Evolutionary conservation across 306 rosid genomes (phyloP), one percentile per base, ranked within the genome.

Genomic region (Citrullus colocynthis): DNA sequence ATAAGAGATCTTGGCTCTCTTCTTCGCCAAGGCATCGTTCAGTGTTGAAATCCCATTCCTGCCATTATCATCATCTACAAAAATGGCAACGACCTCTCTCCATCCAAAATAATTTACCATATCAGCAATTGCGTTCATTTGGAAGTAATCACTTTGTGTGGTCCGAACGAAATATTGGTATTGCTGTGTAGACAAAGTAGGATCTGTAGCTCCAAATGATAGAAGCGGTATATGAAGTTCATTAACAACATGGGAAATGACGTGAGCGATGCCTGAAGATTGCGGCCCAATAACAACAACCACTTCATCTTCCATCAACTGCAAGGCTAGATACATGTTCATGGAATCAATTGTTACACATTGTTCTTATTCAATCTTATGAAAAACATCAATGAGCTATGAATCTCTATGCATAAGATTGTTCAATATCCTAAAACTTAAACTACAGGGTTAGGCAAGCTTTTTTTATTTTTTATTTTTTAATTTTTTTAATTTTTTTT

Each of bases 161-260:
- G 93, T 91, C 37, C 98, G 91, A 60, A 92, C 61, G 44, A 92
- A 91, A 81, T 86, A 96, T 1, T 96, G 93, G 80, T 87, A 96
- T 84, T 96, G 97, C 56, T 87, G 85, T 6, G 99, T 82, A 21
- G 93, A 81, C 54, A 96, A 92, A 55, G 91, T 80, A 16, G 98
- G 98, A 70, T 96, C 97, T 16, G 99, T 96, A 32, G 99, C 93
- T 65, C 83, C 97, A 77, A 92, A 96, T 66, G 98, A 92, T 51
- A 96, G 77, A 77, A 96, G 96, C 2, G 99, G 99, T 44, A 96
- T 78, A 34, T 89, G 97, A 83, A 96, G 98, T 86, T 96, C 98
- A 76, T 88, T 88, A 20, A 80, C 90, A 28, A 92, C 93, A n/a
- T 96, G 99, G 74, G 98, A 88, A 67, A 92, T 91, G 69, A 91